phyloP scores from a whole-genome alignment of 2,329 filamentous ascomycete genomes.

The Aspergillus pseudoviridinutans region DNA sequence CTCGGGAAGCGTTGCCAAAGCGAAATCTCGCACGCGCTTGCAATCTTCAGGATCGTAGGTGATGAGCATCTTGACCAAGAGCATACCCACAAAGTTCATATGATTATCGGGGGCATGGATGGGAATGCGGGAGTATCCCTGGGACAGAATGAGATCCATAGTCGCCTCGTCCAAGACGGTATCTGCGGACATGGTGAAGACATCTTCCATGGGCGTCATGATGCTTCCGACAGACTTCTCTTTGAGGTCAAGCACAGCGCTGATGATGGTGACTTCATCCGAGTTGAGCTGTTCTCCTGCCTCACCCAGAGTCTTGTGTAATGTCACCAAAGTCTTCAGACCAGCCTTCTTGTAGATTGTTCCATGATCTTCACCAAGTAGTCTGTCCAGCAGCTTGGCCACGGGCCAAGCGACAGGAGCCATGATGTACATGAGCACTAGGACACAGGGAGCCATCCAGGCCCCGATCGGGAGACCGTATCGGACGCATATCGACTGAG shows the following conservation, averaged over 20 bases:
- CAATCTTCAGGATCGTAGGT: slow-evolving; percentile 96
- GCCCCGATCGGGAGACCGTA: slow-evolving; percentile 94
- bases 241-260: slow-evolving; percentile 91
- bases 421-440: slow-evolving; percentile 87
- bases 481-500: slow-evolving; percentile 92
- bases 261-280: slow-evolving; percentile 98
- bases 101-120: slow-evolving; percentile 83
- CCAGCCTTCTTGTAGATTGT: slow-evolving; percentile 98
- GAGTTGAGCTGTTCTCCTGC: slow-evolving; percentile 85
- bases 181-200: slow-evolving; percentile 95
- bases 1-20: slow-evolving; percentile 88
- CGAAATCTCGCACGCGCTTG: slow-evolving; percentile 82
- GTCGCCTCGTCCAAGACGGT: slow-evolving; percentile 88
- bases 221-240: slow-evolving; percentile 92
- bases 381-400: slow-evolving; percentile 88
- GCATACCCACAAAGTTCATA: slow-evolving; percentile 92
- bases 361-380: slow-evolving; percentile 91
- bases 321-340: slow-evolving; percentile 88
- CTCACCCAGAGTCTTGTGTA: slow-evolving; percentile 87
- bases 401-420: slow-evolving; percentile 89
- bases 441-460: slow-evolving; percentile 84
- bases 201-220: slow-evolving; percentile 98
- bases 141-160: slow-evolving; percentile 89
- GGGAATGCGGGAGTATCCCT: slow-evolving; percentile 92
- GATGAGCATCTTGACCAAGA: slow-evolving; percentile 96